These are phyloP conservation scores for Mastigamoeba balamuthi DNA, from an alignment of 78 protist genomes.

Conservation along the genomic window DNA sequence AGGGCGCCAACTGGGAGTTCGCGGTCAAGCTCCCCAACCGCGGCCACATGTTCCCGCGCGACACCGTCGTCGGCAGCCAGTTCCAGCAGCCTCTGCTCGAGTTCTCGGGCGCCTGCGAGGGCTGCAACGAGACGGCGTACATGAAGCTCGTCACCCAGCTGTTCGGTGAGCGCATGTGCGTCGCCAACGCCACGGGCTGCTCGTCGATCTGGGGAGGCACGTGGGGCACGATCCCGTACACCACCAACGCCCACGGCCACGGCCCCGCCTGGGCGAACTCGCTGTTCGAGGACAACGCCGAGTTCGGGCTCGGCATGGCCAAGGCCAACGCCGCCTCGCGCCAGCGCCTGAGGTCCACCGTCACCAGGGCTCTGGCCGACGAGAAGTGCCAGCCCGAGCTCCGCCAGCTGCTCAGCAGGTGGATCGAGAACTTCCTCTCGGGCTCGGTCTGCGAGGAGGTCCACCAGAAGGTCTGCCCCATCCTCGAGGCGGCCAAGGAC, in stretches of 20 bases:
- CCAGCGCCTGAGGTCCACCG: conserved; percentile 1
- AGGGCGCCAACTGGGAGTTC: conserved; percentile 38
- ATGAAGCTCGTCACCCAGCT: conserved; percentile 57
- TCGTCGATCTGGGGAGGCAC: conserved; percentile 61
- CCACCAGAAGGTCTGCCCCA: not conserved
- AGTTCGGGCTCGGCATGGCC: conserved; percentile 51
- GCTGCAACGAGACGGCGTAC: conserved; percentile 70
- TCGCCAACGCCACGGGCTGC: conserved; percentile 79
- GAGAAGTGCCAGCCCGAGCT: not conserved
- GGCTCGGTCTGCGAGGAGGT: conserved; percentile 1
- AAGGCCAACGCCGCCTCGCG: conserved; percentile 6
- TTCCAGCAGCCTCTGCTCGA: conserved; percentile 60
- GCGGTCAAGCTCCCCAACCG: conserved; percentile 10
- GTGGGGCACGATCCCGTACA: conserved; percentile 32
- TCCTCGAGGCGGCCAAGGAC: conserved; percentile 2
- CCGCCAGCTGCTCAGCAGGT: not conserved
- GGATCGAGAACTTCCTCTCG: not conserved
- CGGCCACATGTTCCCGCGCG: conserved; percentile 15
- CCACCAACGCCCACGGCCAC: conserved; percentile 43
- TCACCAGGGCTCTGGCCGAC: no score
- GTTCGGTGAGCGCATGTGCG: conserved; percentile 51
- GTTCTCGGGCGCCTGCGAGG: conserved; percentile 68
- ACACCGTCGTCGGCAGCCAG: conserved; percentile 41
- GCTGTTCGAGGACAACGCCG: conserved; percentile 74
- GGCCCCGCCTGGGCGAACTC: conserved; percentile 80